Percentiles rank a stretch among this genome's conserved stretches.
These are phyloP conservation scores for Coemansia guatemalensis DNA, from an alignment of 192 early-diverging fungal species.

Conservation along the genomic window DNA sequence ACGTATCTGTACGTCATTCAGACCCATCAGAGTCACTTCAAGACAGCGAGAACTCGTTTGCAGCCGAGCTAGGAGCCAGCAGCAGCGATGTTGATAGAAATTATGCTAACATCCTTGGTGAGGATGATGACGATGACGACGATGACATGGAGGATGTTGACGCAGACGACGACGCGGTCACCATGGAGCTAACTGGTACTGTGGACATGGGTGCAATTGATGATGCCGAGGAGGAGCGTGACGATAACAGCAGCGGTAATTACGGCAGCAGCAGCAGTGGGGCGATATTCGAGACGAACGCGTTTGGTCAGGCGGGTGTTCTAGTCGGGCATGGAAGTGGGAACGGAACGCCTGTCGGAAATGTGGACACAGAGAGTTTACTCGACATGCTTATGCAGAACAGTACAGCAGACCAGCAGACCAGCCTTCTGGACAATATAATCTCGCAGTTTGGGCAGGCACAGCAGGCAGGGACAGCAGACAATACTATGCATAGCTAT, in stretches of 20 bases:
- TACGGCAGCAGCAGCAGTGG: background rate
- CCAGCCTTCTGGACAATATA: constrained; percentile 49
- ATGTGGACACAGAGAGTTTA: constrained; percentile 22
- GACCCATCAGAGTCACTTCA: constrained; percentile 41
- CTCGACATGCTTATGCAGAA: constrained; percentile 40
- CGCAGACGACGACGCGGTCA: constrained; percentile 42
- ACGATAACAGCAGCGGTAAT: constrained; percentile 4
- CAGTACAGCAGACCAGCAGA: constrained; percentile 18
- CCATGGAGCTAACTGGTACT: constrained; percentile 45
- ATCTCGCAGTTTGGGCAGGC: constrained; percentile 34
- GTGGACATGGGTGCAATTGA: constrained; percentile 31
- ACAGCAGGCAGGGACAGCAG: constrained; percentile 8
- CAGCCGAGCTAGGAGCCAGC: background rate
- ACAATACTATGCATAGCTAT: constrained; percentile 3
- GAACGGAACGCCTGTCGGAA: background rate
- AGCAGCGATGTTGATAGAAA: background rate
- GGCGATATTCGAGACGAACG: background rate
- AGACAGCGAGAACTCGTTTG: constrained; percentile 40
- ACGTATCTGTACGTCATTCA: constrained; percentile 50
- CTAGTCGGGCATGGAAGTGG: background rate
- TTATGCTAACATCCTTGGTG: constrained; percentile 21
- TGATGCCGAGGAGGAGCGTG: background rate
- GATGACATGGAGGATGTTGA: constrained; percentile 24
- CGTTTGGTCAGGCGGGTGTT: background rate
- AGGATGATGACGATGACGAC: constrained; percentile 15